These are phyloP conservation scores for Mucor saturninus DNA, from an alignment of 371 early-diverging fungal genomes.

Conservation along the genomic window DNA sequence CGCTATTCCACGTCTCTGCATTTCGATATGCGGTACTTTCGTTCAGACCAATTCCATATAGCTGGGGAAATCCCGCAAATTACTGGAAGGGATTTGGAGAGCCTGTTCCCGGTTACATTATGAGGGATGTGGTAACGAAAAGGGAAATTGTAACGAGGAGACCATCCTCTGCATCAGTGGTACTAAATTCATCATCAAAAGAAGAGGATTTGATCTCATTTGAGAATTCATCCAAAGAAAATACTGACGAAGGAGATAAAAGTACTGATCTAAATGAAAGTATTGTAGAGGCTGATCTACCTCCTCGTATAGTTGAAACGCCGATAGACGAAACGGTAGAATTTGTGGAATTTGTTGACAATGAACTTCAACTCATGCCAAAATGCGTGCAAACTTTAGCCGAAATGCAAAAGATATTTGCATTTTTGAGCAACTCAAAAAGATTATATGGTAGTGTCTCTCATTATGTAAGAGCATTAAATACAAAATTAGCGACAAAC, in stretches of 20 bases:
- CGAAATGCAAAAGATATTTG: slow-evolving; percentile 47
- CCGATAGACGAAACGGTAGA: slow-evolving; percentile 2
- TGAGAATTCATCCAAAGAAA: background rate
- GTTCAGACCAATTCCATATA: slow-evolving; percentile 37
- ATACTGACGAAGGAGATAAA: background rate
- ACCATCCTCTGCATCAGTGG: background rate
- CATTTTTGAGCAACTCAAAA: slow-evolving; percentile 30
- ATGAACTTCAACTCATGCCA: slow-evolving; percentile 22
- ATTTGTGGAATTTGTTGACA: slow-evolving; percentile 11
- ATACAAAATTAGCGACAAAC: slow-evolving; percentile 9
- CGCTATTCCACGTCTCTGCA: slow-evolving; percentile 43
- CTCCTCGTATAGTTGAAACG: slow-evolving; percentile 13
- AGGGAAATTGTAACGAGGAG: background rate
- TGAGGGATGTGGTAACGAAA: slow-evolving; percentile 7
- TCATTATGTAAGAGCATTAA: slow-evolving; percentile 32
- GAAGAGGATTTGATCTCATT: slow-evolving; percentile 10
- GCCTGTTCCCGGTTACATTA: slow-evolving; percentile 27
- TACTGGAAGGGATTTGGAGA: slow-evolving; percentile 54
- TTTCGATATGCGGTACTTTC: slow-evolving; percentile 40
- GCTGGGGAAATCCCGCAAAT: slow-evolving; percentile 36
- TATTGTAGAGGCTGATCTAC: slow-evolving; percentile 1
- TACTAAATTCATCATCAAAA: background rate
- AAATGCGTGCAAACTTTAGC: slow-evolving; percentile 25
- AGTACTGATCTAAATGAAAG: slow-evolving; percentile 11
- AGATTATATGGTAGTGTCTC: slow-evolving; percentile 35